Conservation (phyloP, 345 rosid genomes). For the Xanthoceras sorbifolium region DNA sequence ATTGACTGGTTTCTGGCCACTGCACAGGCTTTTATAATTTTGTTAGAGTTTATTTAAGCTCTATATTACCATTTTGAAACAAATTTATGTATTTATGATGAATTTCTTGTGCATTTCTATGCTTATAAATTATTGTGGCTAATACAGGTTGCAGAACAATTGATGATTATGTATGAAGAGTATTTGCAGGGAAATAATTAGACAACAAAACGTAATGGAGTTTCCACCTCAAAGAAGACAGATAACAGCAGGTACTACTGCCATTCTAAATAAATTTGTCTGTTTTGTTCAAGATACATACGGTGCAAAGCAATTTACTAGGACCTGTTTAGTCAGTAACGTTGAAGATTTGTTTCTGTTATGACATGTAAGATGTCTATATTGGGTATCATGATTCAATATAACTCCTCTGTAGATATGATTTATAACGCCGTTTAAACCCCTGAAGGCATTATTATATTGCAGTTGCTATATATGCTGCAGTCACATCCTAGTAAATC, state of each 20-base stretch:
- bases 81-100: neutral
- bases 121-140: neutral
- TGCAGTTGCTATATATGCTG: too few species aligned
- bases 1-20: too few species aligned
- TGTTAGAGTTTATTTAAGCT: neutral
- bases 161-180: constrained; percentile 54
- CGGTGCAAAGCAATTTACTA: neutral
- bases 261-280: neutral
- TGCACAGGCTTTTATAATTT: constrained; percentile 2
- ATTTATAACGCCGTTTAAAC: too few species aligned
- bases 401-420: neutral
- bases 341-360: neutral
- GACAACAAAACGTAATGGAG: neutral
- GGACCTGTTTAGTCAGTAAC: neutral
- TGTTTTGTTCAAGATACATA: neutral
- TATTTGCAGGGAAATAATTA: constrained; percentile 29
- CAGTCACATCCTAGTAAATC: neutral
- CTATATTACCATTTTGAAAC: neutral
- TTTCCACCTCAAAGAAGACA: neutral
- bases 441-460: neutral
- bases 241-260: neutral
- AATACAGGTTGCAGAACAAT: constrained; percentile 56
- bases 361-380: neutral
- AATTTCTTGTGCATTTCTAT: neutral
- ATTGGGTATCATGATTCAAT: neutral